These are phyloP conservation scores for Pythium brachiatum DNA, from an alignment of 352 stramenopile genomes.

Conservation along the genomic window DNA sequence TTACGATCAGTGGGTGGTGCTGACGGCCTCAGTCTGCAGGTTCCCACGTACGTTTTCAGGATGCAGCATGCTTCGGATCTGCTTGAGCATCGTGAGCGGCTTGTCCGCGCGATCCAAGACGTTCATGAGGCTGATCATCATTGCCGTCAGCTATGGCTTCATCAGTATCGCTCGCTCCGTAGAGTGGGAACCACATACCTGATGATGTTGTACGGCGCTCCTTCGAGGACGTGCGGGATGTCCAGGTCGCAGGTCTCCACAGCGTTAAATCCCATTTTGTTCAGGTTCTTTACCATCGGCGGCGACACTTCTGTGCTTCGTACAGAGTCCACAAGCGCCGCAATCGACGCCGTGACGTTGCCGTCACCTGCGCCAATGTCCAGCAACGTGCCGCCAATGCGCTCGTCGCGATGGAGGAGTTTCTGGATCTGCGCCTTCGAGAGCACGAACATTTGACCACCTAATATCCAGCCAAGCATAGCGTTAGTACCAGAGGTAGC, in stretches of 20 bases:
- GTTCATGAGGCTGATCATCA: conserved; percentile 61
- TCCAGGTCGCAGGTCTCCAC: conserved; percentile 69
- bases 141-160: neutral
- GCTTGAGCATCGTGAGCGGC: conserved; percentile 68
- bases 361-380: conserved; percentile 84
- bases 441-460: conserved; percentile 88
- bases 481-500: neutral
- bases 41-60: conserved; percentile 47
- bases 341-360: conserved; percentile 78
- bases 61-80: conserved; percentile 74
- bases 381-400: conserved; percentile 51
- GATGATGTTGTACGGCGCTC: conserved; percentile 78
- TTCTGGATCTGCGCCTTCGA: conserved; percentile 65
- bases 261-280: conserved; percentile 72
- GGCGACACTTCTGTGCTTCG: conserved; percentile 73
- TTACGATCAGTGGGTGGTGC: neutral
- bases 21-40: neutral
- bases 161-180: too few relatives aligned
- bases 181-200: conserved; percentile 54
- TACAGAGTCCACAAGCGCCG: conserved; percentile 68
- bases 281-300: conserved; percentile 78
- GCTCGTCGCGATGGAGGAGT: conserved; percentile 53
- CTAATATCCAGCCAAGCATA: conserved; percentile 21
- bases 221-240: conserved; percentile 60
- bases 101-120: conserved; percentile 81